Percentiles rank a stretch among this genome's conserved stretches.
phyloP scores from a whole-genome alignment of 352 stramenopile species.

The Phytophthora parvispora region DNA sequence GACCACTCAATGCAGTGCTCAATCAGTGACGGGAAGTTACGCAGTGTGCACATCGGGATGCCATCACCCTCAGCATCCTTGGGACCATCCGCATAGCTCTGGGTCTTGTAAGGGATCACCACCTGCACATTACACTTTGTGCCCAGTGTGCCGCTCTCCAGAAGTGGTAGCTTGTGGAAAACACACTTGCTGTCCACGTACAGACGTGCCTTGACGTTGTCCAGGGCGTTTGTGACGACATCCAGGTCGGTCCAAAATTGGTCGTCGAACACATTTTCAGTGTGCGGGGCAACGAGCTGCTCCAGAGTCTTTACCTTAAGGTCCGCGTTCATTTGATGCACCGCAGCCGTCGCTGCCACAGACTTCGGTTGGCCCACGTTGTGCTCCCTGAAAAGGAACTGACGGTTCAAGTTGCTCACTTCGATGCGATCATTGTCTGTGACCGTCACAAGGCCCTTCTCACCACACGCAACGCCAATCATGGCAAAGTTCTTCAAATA shows the following conservation, averaged over 20 bases:
- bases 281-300: slow-evolving; percentile 83
- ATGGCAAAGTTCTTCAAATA: slow-evolving; percentile 92
- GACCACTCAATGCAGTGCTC: slow-evolving; percentile 99
- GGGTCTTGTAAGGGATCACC: slow-evolving; percentile 87
- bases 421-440: slow-evolving; percentile 92
- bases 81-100: slow-evolving; percentile 96
- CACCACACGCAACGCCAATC: slow-evolving; percentile 79
- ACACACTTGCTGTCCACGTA: slow-evolving; percentile 99
- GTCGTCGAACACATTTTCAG: slow-evolving; percentile 86
- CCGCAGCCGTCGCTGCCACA: slow-evolving; percentile 79
- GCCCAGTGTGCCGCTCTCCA: slow-evolving; percentile 99
- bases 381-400: slow-evolving; percentile 90
- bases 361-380: slow-evolving; percentile 90
- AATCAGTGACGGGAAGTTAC: slow-evolving; percentile 98
- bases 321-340: slow-evolving; percentile 78
- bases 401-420: slow-evolving; percentile 90
- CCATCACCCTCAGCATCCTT: slow-evolving; percentile 98
- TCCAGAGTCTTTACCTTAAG: slow-evolving; percentile 88
- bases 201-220: slow-evolving; percentile 99
- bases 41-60: slow-evolving; percentile 99
- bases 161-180: slow-evolving; percentile 96
- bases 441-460: slow-evolving; percentile 84
- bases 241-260: slow-evolving; percentile 89
- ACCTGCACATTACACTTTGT: slow-evolving; percentile 99
- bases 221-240: slow-evolving; percentile 99